Conservation (phyloP, 352 stramenopile species). For the Aphanomyces cochlioides region DNA sequence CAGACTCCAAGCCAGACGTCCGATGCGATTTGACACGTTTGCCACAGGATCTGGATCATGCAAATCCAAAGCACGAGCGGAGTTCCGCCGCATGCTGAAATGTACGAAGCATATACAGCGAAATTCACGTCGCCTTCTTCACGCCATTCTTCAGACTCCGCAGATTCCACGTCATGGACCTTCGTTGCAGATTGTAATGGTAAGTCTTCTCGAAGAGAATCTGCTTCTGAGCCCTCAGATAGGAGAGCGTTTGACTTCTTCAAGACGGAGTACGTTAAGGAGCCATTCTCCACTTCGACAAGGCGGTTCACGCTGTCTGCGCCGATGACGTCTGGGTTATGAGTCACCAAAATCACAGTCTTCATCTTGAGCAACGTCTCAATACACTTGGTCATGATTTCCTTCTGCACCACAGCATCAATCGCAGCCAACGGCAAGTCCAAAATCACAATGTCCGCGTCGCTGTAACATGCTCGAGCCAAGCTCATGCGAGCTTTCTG, state of each 20-base stretch:
- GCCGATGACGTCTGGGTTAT: conserved; percentile 49
- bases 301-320: conserved; percentile 43
- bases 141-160: too few species aligned
- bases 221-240: too few species aligned
- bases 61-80: too few species aligned
- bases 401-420: conserved; percentile 55
- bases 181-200: too few species aligned
- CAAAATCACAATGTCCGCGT: conserved; percentile 53
- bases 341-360: conserved; percentile 50
- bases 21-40: conserved; percentile 6
- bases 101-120: too few species aligned
- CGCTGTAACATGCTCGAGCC: conserved; percentile 51
- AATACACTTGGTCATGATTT: conserved; percentile 58
- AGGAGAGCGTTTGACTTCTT: too few species aligned
- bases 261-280: too few species aligned
- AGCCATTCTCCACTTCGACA: conserved; percentile 1
- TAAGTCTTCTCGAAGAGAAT: too few species aligned
- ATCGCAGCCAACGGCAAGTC: conserved; percentile 56
- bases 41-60: conserved; percentile 11
- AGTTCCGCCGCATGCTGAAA: too few species aligned
- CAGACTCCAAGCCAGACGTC: conserved; percentile 29
- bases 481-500: conserved; percentile 58
- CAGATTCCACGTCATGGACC: too few species aligned
- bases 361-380: conserved; percentile 48
- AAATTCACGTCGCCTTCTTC: too few species aligned